These are phyloP conservation scores for Chlamydomonas sphaeroides DNA, from an alignment of 139 green algal genomes.

Conservation along the genomic window DNA sequence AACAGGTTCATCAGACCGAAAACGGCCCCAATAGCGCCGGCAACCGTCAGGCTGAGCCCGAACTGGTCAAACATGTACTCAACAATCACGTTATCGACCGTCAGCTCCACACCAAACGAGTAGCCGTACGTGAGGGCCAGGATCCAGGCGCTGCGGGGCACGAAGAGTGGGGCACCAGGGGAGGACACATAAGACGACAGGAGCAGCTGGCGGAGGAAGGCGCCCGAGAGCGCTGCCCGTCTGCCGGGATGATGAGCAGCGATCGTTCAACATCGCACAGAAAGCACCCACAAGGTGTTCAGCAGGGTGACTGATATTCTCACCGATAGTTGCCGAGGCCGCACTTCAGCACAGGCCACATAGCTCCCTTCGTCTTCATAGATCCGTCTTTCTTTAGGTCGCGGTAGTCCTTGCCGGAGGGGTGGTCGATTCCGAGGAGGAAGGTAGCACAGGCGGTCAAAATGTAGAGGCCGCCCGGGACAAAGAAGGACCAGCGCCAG, in stretches of 20 bases:
- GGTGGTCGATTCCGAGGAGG: conserved; percentile 37
- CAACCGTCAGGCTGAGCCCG: conserved; percentile 55
- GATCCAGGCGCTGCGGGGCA: conserved; percentile 66
- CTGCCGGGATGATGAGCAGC: no score
- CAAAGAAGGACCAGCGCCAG: conserved; percentile 88
- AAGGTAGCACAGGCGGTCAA: conserved; percentile 78
- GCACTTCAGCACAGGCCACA: conserved; percentile 74
- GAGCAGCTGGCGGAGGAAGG: no score
- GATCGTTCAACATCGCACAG: no score
- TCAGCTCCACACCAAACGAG: conserved; percentile 90
- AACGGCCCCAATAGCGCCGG: conserved; percentile 49
- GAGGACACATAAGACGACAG: no score
- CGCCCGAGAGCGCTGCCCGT: no score
- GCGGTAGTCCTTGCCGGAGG: conserved; percentile 69
- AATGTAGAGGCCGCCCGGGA: conserved; percentile 69
- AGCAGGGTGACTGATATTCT: no score
- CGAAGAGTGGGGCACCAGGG: no score
- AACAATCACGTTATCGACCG: conserved; percentile 83
- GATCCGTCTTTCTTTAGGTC: conserved; percentile 76
- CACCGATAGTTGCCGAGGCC: conserved; percentile 83
- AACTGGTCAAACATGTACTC: conserved; percentile 84
- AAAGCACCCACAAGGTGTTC: no score
- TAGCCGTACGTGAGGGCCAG: conserved; percentile 80
- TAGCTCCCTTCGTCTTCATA: conserved; percentile 70
- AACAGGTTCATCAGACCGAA: conserved; percentile 95